Percentiles rank a stretch among this genome's conserved stretches.
Evolutionary conservation across 2,329 filamentous ascomycete species (phyloP).

Genomic region (Nemania sp.): DNA sequence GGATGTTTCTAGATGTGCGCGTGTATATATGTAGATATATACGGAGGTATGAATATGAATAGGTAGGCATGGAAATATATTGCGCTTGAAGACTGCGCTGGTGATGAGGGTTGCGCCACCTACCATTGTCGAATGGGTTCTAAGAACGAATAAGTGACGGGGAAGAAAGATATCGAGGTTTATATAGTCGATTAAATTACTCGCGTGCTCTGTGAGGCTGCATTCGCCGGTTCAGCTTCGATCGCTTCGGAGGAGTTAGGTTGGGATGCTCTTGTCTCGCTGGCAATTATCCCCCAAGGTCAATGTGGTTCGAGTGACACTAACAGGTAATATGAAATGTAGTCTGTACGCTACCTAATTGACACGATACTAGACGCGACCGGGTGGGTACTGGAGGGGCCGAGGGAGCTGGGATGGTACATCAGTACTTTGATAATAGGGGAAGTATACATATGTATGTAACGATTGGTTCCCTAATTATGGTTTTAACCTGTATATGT

Average conservation of each 20-base stretch:
- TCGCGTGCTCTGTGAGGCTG: slow-evolving; percentile 5
- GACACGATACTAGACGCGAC: slow-evolving; percentile 36
- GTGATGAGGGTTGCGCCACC: slow-evolving; percentile 7
- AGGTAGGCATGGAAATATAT: neutral
- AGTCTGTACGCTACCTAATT: slow-evolving; percentile 14
- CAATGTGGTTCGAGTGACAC: slow-evolving; percentile 5
- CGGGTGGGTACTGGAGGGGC: slow-evolving; percentile 26
- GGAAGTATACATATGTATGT: too few species aligned
- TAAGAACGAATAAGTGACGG: neutral
- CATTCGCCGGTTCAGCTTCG: neutral
- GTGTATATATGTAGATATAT: neutral
- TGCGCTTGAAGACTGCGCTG: neutral
- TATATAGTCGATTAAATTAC: neutral
- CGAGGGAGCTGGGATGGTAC: too few species aligned
- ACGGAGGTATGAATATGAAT: neutral
- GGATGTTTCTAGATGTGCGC: neutral
- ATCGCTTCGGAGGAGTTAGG: neutral
- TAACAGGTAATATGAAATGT: slow-evolving; percentile 17
- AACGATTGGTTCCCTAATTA: too few species aligned
- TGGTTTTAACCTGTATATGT: too few species aligned
- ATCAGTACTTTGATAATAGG: too few species aligned
- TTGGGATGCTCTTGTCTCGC: slow-evolving; percentile 9
- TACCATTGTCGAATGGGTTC: slow-evolving; percentile 31
- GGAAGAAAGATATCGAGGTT: neutral
- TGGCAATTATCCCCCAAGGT: slow-evolving; percentile 2